A percentile compares a stretch with the other conserved stretches of the same genome.
Conservation (phyloP, 164 flowering plant species). For the Warburgia ugandensis region DNA sequence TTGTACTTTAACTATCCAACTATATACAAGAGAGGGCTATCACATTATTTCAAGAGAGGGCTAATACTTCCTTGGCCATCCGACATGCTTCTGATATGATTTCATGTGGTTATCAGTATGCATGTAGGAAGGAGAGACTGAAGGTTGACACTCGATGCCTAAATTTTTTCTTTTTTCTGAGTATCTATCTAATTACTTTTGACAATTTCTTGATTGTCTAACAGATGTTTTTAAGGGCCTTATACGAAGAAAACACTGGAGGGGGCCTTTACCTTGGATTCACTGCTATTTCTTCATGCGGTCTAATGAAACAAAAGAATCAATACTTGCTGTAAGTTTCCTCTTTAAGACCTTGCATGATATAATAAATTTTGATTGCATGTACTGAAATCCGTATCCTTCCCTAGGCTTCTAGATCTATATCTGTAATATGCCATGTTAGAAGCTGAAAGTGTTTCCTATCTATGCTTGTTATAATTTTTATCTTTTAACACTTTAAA, state of each 20-base stretch:
- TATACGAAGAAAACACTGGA: slow-evolving; percentile 62
- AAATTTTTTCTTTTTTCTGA: not conserved
- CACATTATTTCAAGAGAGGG: too few relatives aligned
- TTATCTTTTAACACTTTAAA: not conserved
- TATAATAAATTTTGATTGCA: not conserved
- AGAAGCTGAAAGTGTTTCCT: not conserved
- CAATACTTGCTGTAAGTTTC: slow-evolving; percentile 57
- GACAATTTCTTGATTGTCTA: not conserved
- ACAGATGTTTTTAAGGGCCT: slow-evolving; percentile 77
- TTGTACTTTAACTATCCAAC: too few relatives aligned
- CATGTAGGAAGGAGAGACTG: too few relatives aligned
- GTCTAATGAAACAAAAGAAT: slow-evolving; percentile 65
- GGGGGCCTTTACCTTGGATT: slow-evolving; percentile 76
- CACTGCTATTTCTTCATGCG: slow-evolving; percentile 96
- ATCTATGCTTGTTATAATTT: not conserved
- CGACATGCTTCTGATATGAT: too few relatives aligned
- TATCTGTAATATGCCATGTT: not conserved
- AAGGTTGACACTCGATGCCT: too few relatives aligned
- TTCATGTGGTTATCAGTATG: too few relatives aligned
- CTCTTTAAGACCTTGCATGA: not conserved
- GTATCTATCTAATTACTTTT: not conserved
- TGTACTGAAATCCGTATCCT: not conserved
- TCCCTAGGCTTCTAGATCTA: not conserved
- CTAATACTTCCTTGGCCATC: too few relatives aligned
- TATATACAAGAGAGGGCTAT: too few relatives aligned